Conservation (phyloP, 78 protist genomes). For the Dictyostelium brefeldianum region DNA sequence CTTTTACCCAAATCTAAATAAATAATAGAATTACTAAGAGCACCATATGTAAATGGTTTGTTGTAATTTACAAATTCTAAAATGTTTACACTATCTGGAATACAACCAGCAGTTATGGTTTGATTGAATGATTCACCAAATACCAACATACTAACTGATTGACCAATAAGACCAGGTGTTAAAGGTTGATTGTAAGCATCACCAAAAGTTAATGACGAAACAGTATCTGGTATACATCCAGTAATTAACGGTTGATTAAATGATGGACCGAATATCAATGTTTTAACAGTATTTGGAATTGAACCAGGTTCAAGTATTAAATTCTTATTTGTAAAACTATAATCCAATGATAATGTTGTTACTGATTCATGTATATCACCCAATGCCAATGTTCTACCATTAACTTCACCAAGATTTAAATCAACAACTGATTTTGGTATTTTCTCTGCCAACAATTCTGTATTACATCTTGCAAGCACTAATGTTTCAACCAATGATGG, state of each 20-base stretch:
- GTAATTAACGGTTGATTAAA: neutral
- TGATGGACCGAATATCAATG: neutral
- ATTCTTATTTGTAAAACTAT: neutral
- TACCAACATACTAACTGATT: constrained; percentile 14
- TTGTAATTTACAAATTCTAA: constrained; percentile 3
- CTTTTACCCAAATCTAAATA: constrained; percentile 6
- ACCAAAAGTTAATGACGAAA: neutral
- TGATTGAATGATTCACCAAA: constrained; percentile 26
- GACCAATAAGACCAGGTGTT: neutral
- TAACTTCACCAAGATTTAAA: neutral
- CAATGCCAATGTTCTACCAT: neutral
- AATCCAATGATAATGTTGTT: neutral
- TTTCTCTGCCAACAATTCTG: neutral
- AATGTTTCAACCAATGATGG: neutral
- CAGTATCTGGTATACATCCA: neutral
- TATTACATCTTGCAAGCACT: constrained; percentile 1
- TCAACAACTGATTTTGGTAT: neutral
- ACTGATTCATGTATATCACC: neutral
- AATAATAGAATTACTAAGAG: neutral
- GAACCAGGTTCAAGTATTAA: neutral
- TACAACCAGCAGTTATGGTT: neutral
- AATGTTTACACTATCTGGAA: neutral
- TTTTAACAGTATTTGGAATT: neutral
- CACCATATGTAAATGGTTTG: constrained; percentile 13
- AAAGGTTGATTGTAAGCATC: constrained; percentile 10